A percentile compares a stretch with the other conserved stretches of the same genome.
These are phyloP conservation scores for Lactarius trivialis DNA, from an alignment of 768 basidiomycete species.

Conservation along the genomic window DNA sequence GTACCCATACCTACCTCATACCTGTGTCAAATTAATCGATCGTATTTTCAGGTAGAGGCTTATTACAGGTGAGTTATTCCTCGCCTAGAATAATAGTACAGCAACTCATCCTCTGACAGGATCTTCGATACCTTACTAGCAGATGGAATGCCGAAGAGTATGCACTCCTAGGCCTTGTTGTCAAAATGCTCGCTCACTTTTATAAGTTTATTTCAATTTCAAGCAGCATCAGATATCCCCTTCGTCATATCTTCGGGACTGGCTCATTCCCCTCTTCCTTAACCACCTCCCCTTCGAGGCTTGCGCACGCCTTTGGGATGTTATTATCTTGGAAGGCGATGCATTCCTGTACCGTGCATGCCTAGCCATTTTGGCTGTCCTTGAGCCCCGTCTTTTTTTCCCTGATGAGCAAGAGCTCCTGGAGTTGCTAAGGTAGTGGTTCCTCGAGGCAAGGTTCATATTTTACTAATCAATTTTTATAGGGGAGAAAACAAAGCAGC, in stretches of 20 bases:
- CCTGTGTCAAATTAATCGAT: neutral
- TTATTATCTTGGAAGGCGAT: constrained; percentile 81
- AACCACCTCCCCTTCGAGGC: constrained; percentile 89
- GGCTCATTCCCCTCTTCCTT: constrained; percentile 76
- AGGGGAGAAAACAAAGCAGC: constrained; percentile 83
- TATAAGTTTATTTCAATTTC: constrained; percentile 87
- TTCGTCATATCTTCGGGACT: constrained; percentile 71
- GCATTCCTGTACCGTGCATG: constrained; percentile 82
- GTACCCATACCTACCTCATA: constrained; percentile 29
- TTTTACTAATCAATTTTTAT: neutral
- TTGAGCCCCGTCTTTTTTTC: constrained; percentile 85
- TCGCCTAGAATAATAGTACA: neutral
- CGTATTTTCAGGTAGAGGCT: constrained; percentile 62
- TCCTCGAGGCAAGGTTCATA: constrained; percentile 7
- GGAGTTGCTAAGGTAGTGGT: constrained; percentile 66
- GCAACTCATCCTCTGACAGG: constrained; percentile 33
- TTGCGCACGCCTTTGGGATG: constrained; percentile 85
- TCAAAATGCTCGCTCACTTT: neutral
- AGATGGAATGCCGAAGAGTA: constrained; percentile 91
- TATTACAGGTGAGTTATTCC: constrained; percentile 64
- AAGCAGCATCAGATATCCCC: constrained; percentile 91
- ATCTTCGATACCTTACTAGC: constrained; percentile 91
- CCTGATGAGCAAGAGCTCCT: constrained; percentile 75
- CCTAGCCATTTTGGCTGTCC: constrained; percentile 72
- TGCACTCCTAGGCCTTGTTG: constrained; percentile 24